These are phyloP conservation scores for Endoconidiophora polonica DNA, from an alignment of 2,329 filamentous ascomycete genomes.

Conservation along the genomic window DNA sequence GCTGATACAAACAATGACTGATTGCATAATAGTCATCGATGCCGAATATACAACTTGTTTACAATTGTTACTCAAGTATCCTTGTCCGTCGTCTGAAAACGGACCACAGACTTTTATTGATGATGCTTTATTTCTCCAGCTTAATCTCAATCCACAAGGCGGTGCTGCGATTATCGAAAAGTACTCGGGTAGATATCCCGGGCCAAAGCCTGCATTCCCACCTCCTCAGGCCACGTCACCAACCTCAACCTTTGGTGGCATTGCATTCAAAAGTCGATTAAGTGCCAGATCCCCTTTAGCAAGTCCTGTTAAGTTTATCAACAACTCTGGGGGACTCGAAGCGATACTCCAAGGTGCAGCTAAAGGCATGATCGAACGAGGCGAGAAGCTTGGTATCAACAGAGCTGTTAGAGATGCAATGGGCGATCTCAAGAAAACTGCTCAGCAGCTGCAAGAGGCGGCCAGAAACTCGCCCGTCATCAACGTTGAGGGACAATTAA, in stretches of 20 bases:
- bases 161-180: constrained; percentile 52
- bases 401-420: constrained; percentile 67
- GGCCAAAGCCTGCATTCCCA: constrained; percentile 15
- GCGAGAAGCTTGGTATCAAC: constrained; percentile 65
- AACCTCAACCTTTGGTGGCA: constrained; percentile 26
- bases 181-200: constrained; percentile 44
- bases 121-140: constrained; percentile 61
- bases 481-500: neutral
- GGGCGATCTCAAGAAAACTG: constrained; percentile 61
- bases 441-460: constrained; percentile 27
- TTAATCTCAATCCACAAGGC: constrained; percentile 45
- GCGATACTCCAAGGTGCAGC: constrained; percentile 60
- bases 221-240: constrained; percentile 15
- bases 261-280: constrained; percentile 14
- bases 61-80: constrained; percentile 70
- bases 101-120: constrained; percentile 67
- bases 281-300: constrained; percentile 28
- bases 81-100: constrained; percentile 42
- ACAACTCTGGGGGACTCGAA: constrained; percentile 45
- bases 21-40: constrained; percentile 47
- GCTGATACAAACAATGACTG: neutral
- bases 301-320: constrained; percentile 33
- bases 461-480: constrained; percentile 13
- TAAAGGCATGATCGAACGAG: constrained; percentile 53
- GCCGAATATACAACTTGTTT: constrained; percentile 79